Base-by-base conservation (phyloP, 2,329 filamentous ascomycete species). In the Trichoderma lentiforme region DNA sequence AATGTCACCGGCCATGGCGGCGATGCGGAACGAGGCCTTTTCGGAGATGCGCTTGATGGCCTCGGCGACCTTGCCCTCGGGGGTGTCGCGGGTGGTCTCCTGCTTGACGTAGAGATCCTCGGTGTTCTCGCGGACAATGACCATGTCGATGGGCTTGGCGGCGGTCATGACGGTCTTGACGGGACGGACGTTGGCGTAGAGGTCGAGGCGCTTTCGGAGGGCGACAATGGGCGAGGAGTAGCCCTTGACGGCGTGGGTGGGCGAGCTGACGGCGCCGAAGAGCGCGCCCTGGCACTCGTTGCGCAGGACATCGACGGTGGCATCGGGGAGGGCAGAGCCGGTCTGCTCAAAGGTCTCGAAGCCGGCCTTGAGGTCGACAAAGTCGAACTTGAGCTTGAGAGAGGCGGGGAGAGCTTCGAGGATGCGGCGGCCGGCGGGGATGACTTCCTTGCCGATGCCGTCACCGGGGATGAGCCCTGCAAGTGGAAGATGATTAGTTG, bases 21-120 rank as follows among this genome's bases (percentile, higher is more conserved):
- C 92, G 80, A 99, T 99, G 79, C 96, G 91, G 82, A 86, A 91
- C 11, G 90, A 93, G 24, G 96, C 96, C 75, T 88, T 91, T 83
- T 97, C 91, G 14, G 93, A 93, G 80, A 99, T 99, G 79, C 95
- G 93, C 89, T 99, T 99, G 85, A 98, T 95, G 61, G 96, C 96
- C 85, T 98, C 95, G 75, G 96, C 95, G 72, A 98, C 92, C 85
- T 94, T 95, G 82, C 92, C 91, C 73, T 93, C 88, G 43, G 91
- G 86, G 36, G 88, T 90, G 69, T 93, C 89, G 80, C 89, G 91
- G 26, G 94, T 98, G 82, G 87, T 91, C 86, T 99, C 96, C 82
- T 98, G 93, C 86, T 98, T 98, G 78, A 99, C 95, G 83, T 97
- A 97, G 53, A 99, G 88, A 82, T 99, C 96, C 85, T 99, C 96